Conservation (phyloP, 345 rosid genomes). For the Populus davidiana region DNA sequence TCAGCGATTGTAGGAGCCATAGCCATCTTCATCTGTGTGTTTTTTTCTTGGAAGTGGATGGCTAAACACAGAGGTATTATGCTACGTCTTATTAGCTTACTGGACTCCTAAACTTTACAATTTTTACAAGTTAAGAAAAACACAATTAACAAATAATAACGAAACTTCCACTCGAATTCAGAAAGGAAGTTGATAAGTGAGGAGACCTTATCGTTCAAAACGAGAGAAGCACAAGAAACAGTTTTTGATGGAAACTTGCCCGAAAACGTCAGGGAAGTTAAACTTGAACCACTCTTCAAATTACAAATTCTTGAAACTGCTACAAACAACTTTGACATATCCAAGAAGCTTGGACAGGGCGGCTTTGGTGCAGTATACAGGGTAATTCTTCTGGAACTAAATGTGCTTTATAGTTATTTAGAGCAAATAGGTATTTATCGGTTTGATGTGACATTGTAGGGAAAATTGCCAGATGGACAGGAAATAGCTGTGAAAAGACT, state of each 20-base stretch:
- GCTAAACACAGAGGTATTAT: neutral
- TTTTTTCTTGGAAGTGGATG: neutral
- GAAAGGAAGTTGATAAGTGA: neutral
- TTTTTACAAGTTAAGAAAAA: neutral
- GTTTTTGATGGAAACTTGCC: neutral
- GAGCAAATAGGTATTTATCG: neutral
- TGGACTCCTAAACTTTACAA: neutral
- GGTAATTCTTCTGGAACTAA: neutral
- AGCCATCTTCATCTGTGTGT: neutral
- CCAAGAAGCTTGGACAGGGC: slow-evolving; percentile 22
- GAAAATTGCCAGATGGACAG: slow-evolving; percentile 13
- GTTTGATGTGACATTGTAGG: slow-evolving; percentile 2
- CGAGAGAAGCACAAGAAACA: neutral
- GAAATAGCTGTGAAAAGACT: no score
- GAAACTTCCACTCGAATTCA: neutral
- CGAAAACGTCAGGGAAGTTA: no score
- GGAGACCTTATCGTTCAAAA: neutral
- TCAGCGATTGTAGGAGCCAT: neutral
- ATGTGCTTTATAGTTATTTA: neutral
- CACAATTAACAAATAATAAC: neutral
- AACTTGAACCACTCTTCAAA: slow-evolving; percentile 2
- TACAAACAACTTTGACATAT: slow-evolving; percentile 9
- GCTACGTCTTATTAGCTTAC: neutral
- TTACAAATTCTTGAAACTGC: slow-evolving; percentile 10
- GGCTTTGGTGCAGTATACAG: slow-evolving; percentile 25